Percentiles rank a stretch among this genome's conserved stretches.
Conservation (phyloP, 192 early-diverging fungal species). For the Coemansia asiatica region DNA sequence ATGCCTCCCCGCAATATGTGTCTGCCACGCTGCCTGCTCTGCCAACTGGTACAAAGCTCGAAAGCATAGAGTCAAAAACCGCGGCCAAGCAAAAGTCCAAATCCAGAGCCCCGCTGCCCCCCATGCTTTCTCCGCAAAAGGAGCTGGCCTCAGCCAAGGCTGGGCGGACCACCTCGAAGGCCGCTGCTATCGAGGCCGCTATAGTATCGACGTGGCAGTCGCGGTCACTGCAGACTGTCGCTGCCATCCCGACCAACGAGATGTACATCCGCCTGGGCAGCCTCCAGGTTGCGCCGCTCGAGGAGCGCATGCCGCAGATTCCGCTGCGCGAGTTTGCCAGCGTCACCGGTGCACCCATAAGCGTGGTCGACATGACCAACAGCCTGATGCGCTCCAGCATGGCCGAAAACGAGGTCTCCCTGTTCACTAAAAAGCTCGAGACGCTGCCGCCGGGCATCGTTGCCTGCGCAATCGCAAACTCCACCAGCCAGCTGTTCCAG, state of each 20-base stretch:
- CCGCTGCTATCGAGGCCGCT: slow-evolving; percentile 19
- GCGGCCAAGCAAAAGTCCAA: not conserved
- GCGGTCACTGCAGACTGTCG: slow-evolving; percentile 1
- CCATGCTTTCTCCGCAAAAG: not conserved
- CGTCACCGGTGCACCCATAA: slow-evolving; percentile 14
- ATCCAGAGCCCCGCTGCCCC: not conserved
- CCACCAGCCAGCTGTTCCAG: slow-evolving; percentile 43
- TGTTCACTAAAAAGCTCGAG: slow-evolving; percentile 29
- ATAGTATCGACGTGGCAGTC: slow-evolving; percentile 25
- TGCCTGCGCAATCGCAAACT: slow-evolving; percentile 49
- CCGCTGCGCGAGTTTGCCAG: slow-evolving; percentile 32
- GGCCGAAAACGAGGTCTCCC: slow-evolving; percentile 27
- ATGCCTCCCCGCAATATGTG: not conserved
- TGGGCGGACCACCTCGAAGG: not conserved
- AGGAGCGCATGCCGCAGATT: slow-evolving; percentile 39
- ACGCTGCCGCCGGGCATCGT: slow-evolving; percentile 46
- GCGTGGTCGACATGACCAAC: slow-evolving; percentile 37
- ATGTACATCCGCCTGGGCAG: slow-evolving; percentile 29
- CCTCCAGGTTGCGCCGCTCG: slow-evolving; percentile 33
- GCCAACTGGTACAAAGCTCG: not conserved
- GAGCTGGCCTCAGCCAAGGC: not conserved
- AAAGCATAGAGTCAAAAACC: not conserved
- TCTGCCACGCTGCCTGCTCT: slow-evolving; percentile 10
- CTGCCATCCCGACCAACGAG: slow-evolving; percentile 35
- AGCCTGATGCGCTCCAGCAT: slow-evolving; percentile 38